phyloP scores from a whole-genome alignment of 305 asterid genomes.

The Solanum hybrid region DNA sequence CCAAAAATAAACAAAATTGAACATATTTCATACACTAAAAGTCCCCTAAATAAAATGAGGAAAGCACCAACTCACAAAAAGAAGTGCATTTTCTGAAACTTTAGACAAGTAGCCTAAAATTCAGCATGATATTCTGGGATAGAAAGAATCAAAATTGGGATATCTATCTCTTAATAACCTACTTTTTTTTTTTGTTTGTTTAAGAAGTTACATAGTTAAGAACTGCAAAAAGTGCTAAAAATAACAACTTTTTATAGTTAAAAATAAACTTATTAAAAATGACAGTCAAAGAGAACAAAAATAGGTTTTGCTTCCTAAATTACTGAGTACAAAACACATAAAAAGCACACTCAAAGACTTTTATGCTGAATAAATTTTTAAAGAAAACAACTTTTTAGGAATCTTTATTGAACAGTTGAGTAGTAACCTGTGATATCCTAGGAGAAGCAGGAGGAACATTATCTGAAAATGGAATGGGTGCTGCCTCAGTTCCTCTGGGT shows the following conservation, averaged over 20 bases:
- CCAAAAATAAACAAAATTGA: background rate
- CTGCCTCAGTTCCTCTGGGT: slow-evolving; percentile 2
- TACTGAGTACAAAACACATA: background rate
- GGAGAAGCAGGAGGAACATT: slow-evolving; percentile 1
- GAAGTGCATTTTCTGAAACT: background rate
- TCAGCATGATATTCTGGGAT: background rate
- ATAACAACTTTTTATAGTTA: background rate
- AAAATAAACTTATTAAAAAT: background rate
- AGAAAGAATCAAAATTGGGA: background rate
- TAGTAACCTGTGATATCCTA: slow-evolving; percentile 6
- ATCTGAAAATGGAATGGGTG: slow-evolving; percentile 9
- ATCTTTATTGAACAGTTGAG: background rate
- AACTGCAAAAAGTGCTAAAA: background rate
- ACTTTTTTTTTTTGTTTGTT: background rate
- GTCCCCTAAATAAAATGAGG: background rate
- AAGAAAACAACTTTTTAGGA: background rate
- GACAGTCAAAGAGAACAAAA: background rate
- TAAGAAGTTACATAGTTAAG: background rate
- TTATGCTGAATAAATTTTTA: background rate
- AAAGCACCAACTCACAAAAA: background rate
- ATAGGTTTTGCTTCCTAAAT: background rate
- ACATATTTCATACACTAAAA: background rate
- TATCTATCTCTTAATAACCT: background rate
- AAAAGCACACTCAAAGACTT: background rate
- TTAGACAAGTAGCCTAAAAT: background rate